Percentiles rank a stretch among this genome's conserved stretches.
Evolutionary conservation across 192 early-diverging fungal genomes (phyloP).

Genomic region (Powellomyces hirtus): DNA sequence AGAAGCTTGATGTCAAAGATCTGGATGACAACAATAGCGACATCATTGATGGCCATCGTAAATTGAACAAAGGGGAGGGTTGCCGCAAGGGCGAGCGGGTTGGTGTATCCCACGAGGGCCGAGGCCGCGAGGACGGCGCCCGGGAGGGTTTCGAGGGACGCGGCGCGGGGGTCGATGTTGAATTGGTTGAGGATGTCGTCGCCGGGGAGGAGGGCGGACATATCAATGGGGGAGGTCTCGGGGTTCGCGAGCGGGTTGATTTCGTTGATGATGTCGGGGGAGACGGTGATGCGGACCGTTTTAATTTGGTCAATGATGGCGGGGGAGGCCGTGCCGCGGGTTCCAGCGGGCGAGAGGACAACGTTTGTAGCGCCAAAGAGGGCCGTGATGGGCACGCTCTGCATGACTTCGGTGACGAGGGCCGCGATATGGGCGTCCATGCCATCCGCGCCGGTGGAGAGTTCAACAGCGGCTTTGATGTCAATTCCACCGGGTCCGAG

Average conservation of each 20-base stretch:
- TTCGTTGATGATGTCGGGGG: slow-evolving; percentile 8
- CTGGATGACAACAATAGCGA: slow-evolving; percentile 11
- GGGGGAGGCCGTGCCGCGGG: slow-evolving; percentile 20
- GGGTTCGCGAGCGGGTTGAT: slow-evolving; percentile 1
- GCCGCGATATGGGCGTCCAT: slow-evolving; percentile 21
- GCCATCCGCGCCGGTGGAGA: slow-evolving; percentile 34
- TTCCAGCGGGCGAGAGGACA: slow-evolving; percentile 29
- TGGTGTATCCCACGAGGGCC: slow-evolving; percentile 23
- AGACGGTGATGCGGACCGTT: slow-evolving; percentile 19
- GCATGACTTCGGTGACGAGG: slow-evolving; percentile 26
- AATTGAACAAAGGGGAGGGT: slow-evolving; percentile 29
- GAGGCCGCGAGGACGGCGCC: slow-evolving; percentile 15
- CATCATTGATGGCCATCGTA: slow-evolving; percentile 6
- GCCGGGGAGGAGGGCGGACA: slow-evolving; percentile 30
- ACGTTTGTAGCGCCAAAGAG: slow-evolving; percentile 25
- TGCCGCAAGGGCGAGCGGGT: slow-evolving; percentile 33
- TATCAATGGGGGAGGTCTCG: slow-evolving; percentile 25
- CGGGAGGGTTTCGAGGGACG: slow-evolving; percentile 18
- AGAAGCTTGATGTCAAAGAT: slow-evolving; percentile 26
- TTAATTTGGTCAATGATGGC: slow-evolving; percentile 38
- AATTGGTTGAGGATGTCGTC: slow-evolving; percentile 18
- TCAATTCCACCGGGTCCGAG: slow-evolving; percentile 18
- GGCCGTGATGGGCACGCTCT: background rate
- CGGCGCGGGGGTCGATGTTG: slow-evolving; percentile 9
- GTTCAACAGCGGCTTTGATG: slow-evolving; percentile 2